phyloP scores from a whole-genome alignment of 2,329 filamentous ascomycete species.

The Verticillium longisporum region DNA sequence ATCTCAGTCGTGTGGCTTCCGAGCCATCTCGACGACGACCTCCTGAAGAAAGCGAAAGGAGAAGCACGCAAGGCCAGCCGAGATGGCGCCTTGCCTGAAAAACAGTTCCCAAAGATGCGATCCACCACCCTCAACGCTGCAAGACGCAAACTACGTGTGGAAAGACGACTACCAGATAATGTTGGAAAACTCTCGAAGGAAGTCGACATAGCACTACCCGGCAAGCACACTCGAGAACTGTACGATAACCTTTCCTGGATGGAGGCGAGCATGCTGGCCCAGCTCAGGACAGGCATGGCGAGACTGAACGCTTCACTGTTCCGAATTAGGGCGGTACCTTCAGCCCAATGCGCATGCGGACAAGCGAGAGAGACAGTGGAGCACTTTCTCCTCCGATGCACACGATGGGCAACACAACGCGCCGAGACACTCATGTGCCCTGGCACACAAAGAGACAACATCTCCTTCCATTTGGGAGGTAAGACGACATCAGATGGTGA shows the following conservation, averaged over 20 bases:
- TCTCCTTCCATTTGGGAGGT: not conserved
- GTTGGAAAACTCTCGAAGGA: slow-evolving; percentile 10
- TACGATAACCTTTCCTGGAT: slow-evolving; percentile 12
- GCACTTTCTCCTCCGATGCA: slow-evolving; percentile 19
- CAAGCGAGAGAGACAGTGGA: slow-evolving; percentile 17
- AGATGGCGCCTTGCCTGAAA: not conserved
- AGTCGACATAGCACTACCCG: slow-evolving; percentile 10
- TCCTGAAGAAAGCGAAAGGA: not conserved
- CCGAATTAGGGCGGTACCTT: slow-evolving; percentile 4
- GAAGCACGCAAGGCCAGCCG: not conserved
- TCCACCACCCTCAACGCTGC: not conserved
- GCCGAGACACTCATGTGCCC: not conserved
- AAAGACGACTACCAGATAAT: slow-evolving; percentile 6
- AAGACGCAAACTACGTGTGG: not conserved
- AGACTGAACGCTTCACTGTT: slow-evolving; percentile 12
- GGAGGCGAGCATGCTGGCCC: slow-evolving; percentile 12
- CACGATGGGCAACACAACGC: slow-evolving; percentile 15
- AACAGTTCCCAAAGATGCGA: not conserved
- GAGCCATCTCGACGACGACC: not conserved
- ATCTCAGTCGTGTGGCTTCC: not conserved
- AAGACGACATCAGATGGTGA: slow-evolving; percentile 10
- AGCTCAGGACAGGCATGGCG: slow-evolving; percentile 13
- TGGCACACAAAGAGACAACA: not conserved
- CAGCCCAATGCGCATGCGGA: slow-evolving; percentile 7
- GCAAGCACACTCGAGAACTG: slow-evolving; percentile 11